Evolutionary conservation across 2,329 filamentous ascomycete genomes (phyloP), one percentile per base, ranked within the genome.

Genomic region (Fusarium sp.): DNA sequence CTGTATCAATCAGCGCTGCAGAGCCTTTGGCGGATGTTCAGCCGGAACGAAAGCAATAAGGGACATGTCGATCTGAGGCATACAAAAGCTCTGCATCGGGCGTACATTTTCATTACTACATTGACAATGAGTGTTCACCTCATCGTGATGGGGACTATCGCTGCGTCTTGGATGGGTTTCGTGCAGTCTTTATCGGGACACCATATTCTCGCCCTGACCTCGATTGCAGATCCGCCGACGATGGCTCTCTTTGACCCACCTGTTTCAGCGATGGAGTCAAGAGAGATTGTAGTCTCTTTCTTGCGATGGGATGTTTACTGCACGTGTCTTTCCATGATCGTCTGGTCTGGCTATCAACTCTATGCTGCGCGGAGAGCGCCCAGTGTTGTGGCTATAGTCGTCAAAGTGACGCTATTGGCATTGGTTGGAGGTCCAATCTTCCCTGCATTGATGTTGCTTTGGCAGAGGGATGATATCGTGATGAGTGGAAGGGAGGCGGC

Each of bases 271-370:
- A 25, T 54, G 6, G 25, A 60, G n/a, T 58, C 64, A 0, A 60
- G 70, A 14, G 61, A 58, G 18, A 62, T 73, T 12, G 70, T 73
- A 2, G 70, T 73, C 1, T 66, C 67, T 0, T 73, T 73, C 42
- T 43, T 73, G 34, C 52, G 70, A 21, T 73, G 70, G 70, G 70
- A 73, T 14, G 65, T 73, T 6, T 73, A 73, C 12, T 73, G 70
- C 4, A 62, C 70, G 3, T 73, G 67, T 9, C 46, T 61, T 19
- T 51, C 70, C 1, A 67, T 73, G 58, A 42, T 58, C 2, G 42
- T 71, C 3, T 73, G 70, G 70, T 48, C 70, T 3, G 34, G 30
- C 19, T 73, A 71, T 14, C 65, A 71, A 6, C 45, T 73, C 3
- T 41, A 23, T 10, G 10, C 46, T 3, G 50, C 39, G 1, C 53